These are phyloP conservation scores for Trypanosoma theileri DNA, from an alignment of 208 protist genomes.

Conservation along the genomic window DNA sequence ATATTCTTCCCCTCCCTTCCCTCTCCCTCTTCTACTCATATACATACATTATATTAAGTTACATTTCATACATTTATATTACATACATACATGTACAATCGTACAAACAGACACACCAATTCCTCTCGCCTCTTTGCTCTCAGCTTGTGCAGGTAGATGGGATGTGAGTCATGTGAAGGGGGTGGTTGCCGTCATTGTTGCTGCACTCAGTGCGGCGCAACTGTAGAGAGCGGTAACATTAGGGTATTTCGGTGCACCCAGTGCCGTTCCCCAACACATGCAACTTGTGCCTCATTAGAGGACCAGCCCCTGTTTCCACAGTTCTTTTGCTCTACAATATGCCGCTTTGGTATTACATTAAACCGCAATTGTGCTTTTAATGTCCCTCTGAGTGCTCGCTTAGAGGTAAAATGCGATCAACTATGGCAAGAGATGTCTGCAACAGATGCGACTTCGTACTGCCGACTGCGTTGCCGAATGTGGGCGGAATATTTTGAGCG, in stretches of 20 bases:
- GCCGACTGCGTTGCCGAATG: conserved; percentile 58
- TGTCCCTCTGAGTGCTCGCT: conserved; percentile 30
- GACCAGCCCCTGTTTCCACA: not conserved
- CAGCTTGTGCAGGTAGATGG: conserved; percentile 9
- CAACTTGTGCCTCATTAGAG: conserved; percentile 32
- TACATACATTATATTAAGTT: not conserved
- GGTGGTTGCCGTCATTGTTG: conserved; percentile 40
- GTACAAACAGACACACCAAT: no score
- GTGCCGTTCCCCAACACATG: conserved; percentile 51
- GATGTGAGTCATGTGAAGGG: conserved; percentile 5
- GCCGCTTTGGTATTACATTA: conserved; percentile 49
- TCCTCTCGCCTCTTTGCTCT: conserved; percentile 8
- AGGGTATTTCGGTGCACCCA: conserved; percentile 32
- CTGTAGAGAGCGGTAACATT: not conserved
- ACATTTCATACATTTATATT: no score
- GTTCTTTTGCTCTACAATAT: conserved; percentile 16
- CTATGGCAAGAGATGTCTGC: conserved; percentile 35
- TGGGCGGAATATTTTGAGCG: conserved; percentile 67
- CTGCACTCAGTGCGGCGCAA: conserved; percentile 53
- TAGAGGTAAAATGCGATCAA: conserved; percentile 37
- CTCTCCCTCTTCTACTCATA: not conserved
- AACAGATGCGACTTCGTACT: conserved; percentile 27
- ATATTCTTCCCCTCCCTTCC: no score
- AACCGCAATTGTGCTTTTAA: conserved; percentile 51
- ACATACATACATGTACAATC: no score